Percentiles rank a stretch among this genome's conserved stretches.
Conservation (phyloP, 1,284 basidiomycete genomes). For the Pseudozyma flocculosa region DNA sequence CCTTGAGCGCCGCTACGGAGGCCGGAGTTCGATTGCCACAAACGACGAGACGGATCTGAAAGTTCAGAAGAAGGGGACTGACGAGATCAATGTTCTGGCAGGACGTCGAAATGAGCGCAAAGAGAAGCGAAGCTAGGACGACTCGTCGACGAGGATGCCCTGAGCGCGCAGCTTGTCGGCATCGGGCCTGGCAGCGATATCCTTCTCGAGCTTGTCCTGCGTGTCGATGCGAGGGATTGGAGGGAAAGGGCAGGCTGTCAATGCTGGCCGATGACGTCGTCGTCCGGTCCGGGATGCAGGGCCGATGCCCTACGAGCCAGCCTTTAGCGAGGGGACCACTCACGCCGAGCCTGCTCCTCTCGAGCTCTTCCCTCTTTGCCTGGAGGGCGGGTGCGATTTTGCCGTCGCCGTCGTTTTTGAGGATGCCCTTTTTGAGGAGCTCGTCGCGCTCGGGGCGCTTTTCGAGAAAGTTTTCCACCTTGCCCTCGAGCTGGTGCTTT, state of each 20-base stretch:
- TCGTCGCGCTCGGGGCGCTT: constrained; percentile 42
- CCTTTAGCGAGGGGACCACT: constrained; percentile 26
- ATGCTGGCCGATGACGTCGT: constrained; percentile 1
- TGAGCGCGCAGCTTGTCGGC: constrained; percentile 64
- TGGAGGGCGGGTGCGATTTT: constrained; percentile 71
- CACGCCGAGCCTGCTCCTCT: constrained; percentile 64
- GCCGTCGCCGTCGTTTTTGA: constrained; percentile 61
- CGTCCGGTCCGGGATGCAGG: too few species aligned
- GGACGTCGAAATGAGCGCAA: too few species aligned
- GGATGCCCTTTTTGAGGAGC: constrained; percentile 34
- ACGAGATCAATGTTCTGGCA: too few species aligned
- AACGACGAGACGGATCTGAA: too few species aligned
- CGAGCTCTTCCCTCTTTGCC: constrained; percentile 67
- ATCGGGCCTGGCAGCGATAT: constrained; percentile 67
- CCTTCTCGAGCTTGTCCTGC: constrained; percentile 71
- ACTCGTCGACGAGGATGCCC: constrained; percentile 50
- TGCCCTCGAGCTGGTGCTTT: constrained; percentile 38
- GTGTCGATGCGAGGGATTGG: background rate
- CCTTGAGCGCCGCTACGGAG: too few species aligned
- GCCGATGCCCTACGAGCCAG: too few species aligned
- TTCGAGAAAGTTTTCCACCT: constrained; percentile 39
- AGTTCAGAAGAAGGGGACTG: too few species aligned
- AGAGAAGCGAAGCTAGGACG: too few species aligned
- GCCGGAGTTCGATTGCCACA: too few species aligned
- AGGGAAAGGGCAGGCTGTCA: constrained; percentile 1